phyloP scores from a whole-genome alignment of 495 filamentous ascomycete genomes.

The Aspergillus bertholletiae region DNA sequence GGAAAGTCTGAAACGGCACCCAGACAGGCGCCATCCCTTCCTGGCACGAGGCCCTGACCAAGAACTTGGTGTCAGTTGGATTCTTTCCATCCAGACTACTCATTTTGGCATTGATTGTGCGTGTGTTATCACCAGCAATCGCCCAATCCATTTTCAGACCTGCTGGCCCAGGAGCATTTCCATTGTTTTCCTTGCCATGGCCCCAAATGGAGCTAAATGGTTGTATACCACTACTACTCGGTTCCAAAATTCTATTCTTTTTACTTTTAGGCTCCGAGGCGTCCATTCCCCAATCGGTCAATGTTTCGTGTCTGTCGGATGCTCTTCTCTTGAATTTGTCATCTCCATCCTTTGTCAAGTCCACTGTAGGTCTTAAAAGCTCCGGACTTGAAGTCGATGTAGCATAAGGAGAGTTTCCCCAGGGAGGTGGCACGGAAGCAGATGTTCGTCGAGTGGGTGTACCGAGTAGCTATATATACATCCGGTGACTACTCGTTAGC shows the following conservation, averaged over 20 bases:
- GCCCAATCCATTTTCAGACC: background rate
- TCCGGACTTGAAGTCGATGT: background rate
- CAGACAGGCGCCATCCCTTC: conserved; percentile 10
- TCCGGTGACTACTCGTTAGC: background rate
- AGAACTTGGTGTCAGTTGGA: conserved; percentile 8
- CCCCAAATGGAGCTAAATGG: background rate
- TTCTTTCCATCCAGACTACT: background rate
- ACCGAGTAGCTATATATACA: background rate
- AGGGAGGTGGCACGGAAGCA: background rate
- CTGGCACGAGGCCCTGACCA: conserved; percentile 12
- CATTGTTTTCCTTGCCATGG: background rate
- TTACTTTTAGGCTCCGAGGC: background rate
- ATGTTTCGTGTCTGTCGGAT: background rate
- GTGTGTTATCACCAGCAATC: background rate
- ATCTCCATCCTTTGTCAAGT: background rate
- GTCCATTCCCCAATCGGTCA: background rate
- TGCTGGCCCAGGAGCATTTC: background rate
- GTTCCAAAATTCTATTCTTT: background rate
- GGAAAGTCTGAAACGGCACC: conserved; percentile 14
- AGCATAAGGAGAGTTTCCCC: background rate
- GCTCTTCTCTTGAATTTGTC: background rate
- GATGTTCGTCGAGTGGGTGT: background rate
- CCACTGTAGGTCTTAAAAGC: background rate
- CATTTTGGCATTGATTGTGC: background rate
- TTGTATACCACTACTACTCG: background rate